Evolutionary conservation across 352 stramenopile species (phyloP).

Genomic region (Globisporangium parvum): DNA sequence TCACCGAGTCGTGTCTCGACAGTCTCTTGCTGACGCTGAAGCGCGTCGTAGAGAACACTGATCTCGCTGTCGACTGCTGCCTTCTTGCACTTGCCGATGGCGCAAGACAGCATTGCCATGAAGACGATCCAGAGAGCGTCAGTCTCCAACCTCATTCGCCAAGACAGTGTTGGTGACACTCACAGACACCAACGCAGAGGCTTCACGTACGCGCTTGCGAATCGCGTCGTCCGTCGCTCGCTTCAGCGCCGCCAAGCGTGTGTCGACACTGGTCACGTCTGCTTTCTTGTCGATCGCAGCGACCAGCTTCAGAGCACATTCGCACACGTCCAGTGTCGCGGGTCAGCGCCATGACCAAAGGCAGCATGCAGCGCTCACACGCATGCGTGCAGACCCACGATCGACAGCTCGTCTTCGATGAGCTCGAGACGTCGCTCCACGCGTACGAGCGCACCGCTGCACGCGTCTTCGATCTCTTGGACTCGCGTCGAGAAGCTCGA

Average conservation of each 20-base stretch:
- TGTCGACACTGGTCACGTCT: slow-evolving; percentile 25
- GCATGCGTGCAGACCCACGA: slow-evolving; percentile 28
- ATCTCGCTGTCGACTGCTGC: slow-evolving; percentile 43
- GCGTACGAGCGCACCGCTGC: slow-evolving; percentile 9
- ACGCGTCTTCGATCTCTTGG: slow-evolving; percentile 10
- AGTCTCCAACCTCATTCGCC: too few relatives aligned
- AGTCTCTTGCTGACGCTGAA: slow-evolving; percentile 20
- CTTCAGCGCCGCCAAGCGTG: slow-evolving; percentile 17
- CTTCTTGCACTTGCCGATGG: slow-evolving; percentile 30
- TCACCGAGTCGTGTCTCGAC: slow-evolving; percentile 1
- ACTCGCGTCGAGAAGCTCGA: not conserved
- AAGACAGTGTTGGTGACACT: too few relatives aligned
- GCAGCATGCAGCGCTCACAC: too few relatives aligned
- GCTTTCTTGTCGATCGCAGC: slow-evolving; percentile 39
- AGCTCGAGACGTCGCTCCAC: slow-evolving; percentile 33
- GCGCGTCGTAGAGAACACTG: slow-evolving; percentile 24
- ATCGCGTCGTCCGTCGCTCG: slow-evolving; percentile 33
- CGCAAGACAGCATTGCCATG: not conserved
- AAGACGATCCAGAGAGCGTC: too few relatives aligned
- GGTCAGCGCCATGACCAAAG: too few relatives aligned
- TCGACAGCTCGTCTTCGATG: slow-evolving; percentile 51
- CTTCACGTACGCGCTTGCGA: slow-evolving; percentile 25
- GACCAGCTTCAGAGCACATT: slow-evolving; percentile 17
- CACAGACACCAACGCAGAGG: not conserved
- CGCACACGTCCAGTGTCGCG: too few relatives aligned